A percentile compares a stretch with the other conserved stretches of the same genome.
Evolutionary conservation across 208 protist species (phyloP).

Genomic region (Polymyxa betae): DNA sequence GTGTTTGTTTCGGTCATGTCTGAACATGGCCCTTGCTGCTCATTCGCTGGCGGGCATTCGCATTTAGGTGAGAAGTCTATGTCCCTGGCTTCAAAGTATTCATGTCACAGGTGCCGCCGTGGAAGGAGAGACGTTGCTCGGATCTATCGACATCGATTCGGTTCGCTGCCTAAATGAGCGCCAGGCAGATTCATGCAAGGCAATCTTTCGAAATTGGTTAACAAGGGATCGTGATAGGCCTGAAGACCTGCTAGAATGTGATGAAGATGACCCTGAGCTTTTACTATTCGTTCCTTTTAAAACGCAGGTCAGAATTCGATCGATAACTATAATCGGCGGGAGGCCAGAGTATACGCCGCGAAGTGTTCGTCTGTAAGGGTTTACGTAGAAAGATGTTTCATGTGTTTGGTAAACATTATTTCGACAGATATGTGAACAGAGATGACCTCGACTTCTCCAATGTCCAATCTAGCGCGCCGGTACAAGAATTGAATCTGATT

Average conservation of each 20-base stretch:
- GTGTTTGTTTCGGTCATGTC: too few species aligned
- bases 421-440: not conserved
- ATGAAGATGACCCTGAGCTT: not conserved
- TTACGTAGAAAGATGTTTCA: not conserved
- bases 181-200: not conserved
- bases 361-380: not conserved
- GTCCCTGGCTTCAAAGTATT: too few species aligned
- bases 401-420: not conserved
- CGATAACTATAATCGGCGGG: not conserved
- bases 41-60: too few species aligned
- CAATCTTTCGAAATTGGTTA: not conserved
- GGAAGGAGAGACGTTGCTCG: too few species aligned
- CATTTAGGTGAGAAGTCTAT: too few species aligned
- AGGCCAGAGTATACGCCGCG: not conserved
- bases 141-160: not conserved
- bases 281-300: not conserved
- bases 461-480: not conserved
- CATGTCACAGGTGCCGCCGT: too few species aligned
- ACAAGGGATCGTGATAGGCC: not conserved
- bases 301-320: not conserved
- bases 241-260: not conserved
- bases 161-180: not conserved
- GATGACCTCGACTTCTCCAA: slow-evolving; percentile 7
- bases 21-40: too few species aligned
- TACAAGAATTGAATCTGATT: not conserved